Percentiles rank a stretch among this genome's conserved stretches.
Evolutionary conservation across 805 yeast genomes (phyloP).

Genomic region (Ogataea polymorpha): DNA sequence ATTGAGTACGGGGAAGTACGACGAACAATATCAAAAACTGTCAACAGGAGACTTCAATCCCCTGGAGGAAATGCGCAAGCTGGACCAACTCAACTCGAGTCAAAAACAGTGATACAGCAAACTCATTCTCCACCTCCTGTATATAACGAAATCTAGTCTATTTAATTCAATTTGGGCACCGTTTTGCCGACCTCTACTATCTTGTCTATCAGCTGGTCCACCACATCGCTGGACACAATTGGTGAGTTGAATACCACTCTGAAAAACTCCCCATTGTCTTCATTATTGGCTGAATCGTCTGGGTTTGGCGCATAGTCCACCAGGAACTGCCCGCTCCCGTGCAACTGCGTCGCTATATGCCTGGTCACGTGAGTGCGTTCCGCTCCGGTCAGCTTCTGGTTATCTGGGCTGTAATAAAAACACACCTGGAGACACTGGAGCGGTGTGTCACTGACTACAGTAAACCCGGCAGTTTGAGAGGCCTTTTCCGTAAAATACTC

Average conservation of each 20-base stretch:
- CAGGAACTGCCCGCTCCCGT: slow-evolving; percentile 60
- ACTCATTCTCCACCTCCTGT: background rate
- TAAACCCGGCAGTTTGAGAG: slow-evolving; percentile 41
- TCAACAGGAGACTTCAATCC: slow-evolving; percentile 82
- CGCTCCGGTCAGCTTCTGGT: slow-evolving; percentile 23
- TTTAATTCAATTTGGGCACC: slow-evolving; percentile 5
- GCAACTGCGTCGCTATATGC: slow-evolving; percentile 56
- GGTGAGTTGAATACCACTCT: slow-evolving; percentile 83
- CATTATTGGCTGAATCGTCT: slow-evolving; percentile 36
- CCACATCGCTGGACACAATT: slow-evolving; percentile 39
- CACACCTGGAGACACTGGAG: slow-evolving; percentile 85
- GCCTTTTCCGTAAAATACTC: slow-evolving; percentile 55
- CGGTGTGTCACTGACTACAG: slow-evolving; percentile 50
- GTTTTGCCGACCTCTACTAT: slow-evolving; percentile 37
- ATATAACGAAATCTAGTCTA: background rate
- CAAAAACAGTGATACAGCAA: slow-evolving; percentile 25
- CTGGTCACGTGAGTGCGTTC: slow-evolving; percentile 57
- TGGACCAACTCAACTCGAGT: slow-evolving; percentile 57
- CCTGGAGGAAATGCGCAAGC: slow-evolving; percentile 70
- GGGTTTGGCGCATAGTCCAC: slow-evolving; percentile 78
- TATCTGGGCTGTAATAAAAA: slow-evolving; percentile 59
- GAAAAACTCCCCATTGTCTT: slow-evolving; percentile 71
- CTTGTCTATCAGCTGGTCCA: slow-evolving; percentile 43
- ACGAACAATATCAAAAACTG: slow-evolving; percentile 77
- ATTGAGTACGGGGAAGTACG: slow-evolving; percentile 86